Evolutionary conservation across 495 filamentous ascomycete species (phyloP).

Genomic region (Amniculicola lignicola): DNA sequence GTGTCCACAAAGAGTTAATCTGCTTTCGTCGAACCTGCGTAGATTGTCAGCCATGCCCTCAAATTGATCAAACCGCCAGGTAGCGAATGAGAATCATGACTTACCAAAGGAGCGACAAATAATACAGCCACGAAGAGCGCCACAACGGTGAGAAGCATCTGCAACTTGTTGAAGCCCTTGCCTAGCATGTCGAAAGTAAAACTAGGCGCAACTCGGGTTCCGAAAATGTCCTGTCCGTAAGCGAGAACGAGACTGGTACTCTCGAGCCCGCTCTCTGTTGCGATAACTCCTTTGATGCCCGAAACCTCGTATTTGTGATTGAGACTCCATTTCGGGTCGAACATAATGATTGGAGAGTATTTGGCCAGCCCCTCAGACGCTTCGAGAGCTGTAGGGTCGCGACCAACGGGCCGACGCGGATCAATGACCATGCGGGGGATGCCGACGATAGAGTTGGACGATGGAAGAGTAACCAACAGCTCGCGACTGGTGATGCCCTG

Average conservation of each 20-base stretch:
- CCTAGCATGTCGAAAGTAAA: conserved; percentile 87
- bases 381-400: conserved; percentile 77
- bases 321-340: conserved; percentile 77
- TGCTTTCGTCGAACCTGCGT: conserved; percentile 1
- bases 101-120: conserved; percentile 81
- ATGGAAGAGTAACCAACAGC: conserved; percentile 71
- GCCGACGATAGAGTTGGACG: conserved; percentile 66
- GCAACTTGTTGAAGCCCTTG: conserved; percentile 86
- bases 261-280: conserved; percentile 76
- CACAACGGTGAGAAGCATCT: conserved; percentile 76
- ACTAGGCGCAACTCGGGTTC: conserved; percentile 78
- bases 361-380: conserved; percentile 76
- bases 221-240: conserved; percentile 85
- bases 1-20: not conserved
- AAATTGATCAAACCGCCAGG: too few relatives aligned
- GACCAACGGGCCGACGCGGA: conserved; percentile 80
- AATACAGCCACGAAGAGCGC: conserved; percentile 70
- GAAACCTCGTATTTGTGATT: conserved; percentile 80
- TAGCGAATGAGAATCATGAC: conserved; percentile 5
- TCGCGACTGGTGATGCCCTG: conserved; percentile 89
- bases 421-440: conserved; percentile 78
- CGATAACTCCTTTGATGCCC: conserved; percentile 68
- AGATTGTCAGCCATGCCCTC: too few relatives aligned
- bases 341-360: conserved; percentile 73
- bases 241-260: conserved; percentile 90